These are phyloP conservation scores for Gyromitra esculenta DNA, from an alignment of 2,329 filamentous ascomycete genomes.

Conservation along the genomic window DNA sequence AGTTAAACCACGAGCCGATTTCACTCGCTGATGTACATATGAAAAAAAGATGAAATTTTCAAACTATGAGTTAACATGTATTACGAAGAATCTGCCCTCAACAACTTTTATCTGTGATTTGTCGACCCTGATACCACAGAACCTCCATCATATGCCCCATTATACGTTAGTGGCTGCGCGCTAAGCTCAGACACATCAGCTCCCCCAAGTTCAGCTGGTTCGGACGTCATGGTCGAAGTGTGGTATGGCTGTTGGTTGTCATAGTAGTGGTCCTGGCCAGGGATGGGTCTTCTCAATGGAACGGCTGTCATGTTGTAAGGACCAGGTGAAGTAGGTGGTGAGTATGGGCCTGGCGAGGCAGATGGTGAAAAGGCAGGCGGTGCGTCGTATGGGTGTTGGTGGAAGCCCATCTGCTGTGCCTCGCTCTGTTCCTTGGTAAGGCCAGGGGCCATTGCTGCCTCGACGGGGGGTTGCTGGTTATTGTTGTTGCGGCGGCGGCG, in stretches of 20 bases:
- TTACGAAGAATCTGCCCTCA: neutral
- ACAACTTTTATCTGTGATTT: slow-evolving; percentile 7
- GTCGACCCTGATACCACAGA: neutral
- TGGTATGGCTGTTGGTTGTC: slow-evolving; percentile 12
- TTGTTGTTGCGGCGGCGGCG: slow-evolving; percentile 33
- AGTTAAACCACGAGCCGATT: no score
- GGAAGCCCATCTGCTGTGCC: slow-evolving; percentile 22
- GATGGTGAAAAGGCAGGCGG: slow-evolving; percentile 43
- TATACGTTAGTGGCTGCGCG: slow-evolving; percentile 1
- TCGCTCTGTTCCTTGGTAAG: slow-evolving; percentile 39
- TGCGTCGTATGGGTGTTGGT: slow-evolving; percentile 31
- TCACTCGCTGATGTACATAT: no score
- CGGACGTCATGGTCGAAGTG: neutral
- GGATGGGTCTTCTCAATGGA: slow-evolving; percentile 24
- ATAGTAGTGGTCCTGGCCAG: slow-evolving; percentile 32
- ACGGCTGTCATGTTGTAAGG: slow-evolving; percentile 17
- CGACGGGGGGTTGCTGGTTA: neutral
- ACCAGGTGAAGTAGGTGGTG: slow-evolving; percentile 32
- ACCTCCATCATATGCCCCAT: neutral
- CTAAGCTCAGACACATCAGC: slow-evolving; percentile 31
- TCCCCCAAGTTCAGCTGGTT: slow-evolving; percentile 22
- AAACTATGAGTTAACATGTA: neutral
- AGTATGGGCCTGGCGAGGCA: slow-evolving; percentile 33
- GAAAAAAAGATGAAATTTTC: neutral
- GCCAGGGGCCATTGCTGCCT: neutral